These are phyloP conservation scores for Trypanosoma vivax DNA, from an alignment of 208 protist species.

Conservation along the genomic window DNA sequence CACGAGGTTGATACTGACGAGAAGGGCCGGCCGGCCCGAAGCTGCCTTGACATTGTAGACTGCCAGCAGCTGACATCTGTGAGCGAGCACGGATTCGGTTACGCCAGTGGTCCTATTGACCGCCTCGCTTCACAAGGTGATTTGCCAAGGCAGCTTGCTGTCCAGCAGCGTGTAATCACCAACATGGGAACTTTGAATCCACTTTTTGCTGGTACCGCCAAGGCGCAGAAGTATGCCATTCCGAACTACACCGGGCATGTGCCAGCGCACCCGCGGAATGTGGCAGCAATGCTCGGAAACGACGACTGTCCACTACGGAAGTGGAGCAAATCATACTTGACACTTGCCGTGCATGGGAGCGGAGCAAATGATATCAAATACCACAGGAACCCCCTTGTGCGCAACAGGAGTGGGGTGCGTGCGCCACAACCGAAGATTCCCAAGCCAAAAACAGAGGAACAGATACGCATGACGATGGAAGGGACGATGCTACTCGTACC, in stretches of 20 bases:
- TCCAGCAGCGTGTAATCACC: slow-evolving; percentile 71
- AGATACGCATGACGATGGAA: slow-evolving; percentile 54
- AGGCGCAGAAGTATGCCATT: slow-evolving; percentile 40
- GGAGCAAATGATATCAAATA: slow-evolving; percentile 49
- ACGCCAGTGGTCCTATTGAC: slow-evolving; percentile 26
- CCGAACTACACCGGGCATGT: slow-evolving; percentile 64
- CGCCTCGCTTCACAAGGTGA: slow-evolving; percentile 29
- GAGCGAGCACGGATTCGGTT: slow-evolving; percentile 61
- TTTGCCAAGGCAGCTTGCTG: slow-evolving; percentile 35
- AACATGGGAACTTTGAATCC: slow-evolving; percentile 56
- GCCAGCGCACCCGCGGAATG: slow-evolving; percentile 36
- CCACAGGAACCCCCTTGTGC: slow-evolving; percentile 31
- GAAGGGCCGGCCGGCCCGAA: slow-evolving; percentile 29
- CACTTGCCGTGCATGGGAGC: slow-evolving; percentile 77
- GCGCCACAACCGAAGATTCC: slow-evolving; percentile 34
- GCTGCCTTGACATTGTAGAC: slow-evolving; percentile 80
- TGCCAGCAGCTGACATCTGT: slow-evolving; percentile 55
- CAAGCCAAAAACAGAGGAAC: slow-evolving; percentile 41
- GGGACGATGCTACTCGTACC: slow-evolving; percentile 53
- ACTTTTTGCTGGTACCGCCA: slow-evolving; percentile 66
- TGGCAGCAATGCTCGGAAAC: slow-evolving; percentile 34
- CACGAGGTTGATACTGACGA: slow-evolving; percentile 30
- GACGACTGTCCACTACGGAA: slow-evolving; percentile 40
- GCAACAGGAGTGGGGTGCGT: slow-evolving; percentile 35
- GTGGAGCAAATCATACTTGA: slow-evolving; percentile 88